Percentiles rank a stretch among this genome's conserved stretches.
Evolutionary conservation across 192 early-diverging fungal genomes (phyloP).

Genomic region (Powellomyces hirtus): DNA sequence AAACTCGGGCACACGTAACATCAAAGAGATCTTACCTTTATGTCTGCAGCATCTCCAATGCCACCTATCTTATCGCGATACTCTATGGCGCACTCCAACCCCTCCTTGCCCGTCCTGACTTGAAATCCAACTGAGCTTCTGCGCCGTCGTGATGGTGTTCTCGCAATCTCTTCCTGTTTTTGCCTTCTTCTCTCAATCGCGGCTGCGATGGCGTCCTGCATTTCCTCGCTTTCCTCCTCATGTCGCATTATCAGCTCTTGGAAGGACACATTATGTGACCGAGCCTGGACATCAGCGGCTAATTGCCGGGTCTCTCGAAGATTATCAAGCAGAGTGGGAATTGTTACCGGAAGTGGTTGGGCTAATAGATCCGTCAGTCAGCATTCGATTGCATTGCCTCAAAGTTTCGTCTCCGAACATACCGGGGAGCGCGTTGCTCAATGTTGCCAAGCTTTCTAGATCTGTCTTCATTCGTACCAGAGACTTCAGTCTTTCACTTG

Average conservation of each 20-base stretch:
- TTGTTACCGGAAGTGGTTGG: conserved; percentile 7
- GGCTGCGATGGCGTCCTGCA: conserved; percentile 16
- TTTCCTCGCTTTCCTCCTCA: conserved; percentile 1
- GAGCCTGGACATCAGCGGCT: neutral
- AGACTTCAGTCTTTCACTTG: neutral
- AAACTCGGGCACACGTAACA: neutral
- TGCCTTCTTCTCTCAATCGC: conserved; percentile 19
- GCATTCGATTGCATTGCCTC: too few relatives aligned
- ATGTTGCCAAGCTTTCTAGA: neutral
- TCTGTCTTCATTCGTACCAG: neutral
- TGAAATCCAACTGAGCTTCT: conserved; percentile 4
- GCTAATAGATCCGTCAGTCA: too few relatives aligned
- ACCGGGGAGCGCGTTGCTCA: neutral
- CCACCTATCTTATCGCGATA: conserved; percentile 16
- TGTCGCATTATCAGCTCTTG: neutral
- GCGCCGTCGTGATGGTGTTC: conserved; percentile 9
- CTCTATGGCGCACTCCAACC: conserved; percentile 24
- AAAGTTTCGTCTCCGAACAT: neutral
- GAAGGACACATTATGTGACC: conserved; percentile 10
- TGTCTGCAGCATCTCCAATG: conserved; percentile 15
- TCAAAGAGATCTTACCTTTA: neutral
- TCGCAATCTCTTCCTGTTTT: conserved; percentile 6
- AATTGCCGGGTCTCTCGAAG: neutral
- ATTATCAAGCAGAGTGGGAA: conserved; percentile 12
- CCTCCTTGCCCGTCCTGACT: conserved; percentile 13